Conservation (phyloP, 1,284 basidiomycete species). For the Porodaedalea pini region DNA sequence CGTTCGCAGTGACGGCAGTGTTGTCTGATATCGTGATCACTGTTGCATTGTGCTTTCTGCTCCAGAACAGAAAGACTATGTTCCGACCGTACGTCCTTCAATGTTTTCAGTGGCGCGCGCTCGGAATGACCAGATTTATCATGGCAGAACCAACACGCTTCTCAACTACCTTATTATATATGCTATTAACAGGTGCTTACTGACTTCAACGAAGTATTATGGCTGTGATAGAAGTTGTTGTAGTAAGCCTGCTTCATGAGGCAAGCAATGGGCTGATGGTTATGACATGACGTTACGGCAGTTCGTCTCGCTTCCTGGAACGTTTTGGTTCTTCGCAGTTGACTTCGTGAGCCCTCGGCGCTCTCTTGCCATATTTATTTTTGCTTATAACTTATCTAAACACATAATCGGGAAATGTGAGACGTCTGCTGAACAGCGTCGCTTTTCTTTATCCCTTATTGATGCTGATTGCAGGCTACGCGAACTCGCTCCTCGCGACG, state of each 20-base stretch:
- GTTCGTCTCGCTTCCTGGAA: constrained; percentile 37
- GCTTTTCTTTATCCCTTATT: background rate
- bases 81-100: constrained; percentile 14
- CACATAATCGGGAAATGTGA: constrained; percentile 43
- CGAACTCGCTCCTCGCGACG: constrained; percentile 43
- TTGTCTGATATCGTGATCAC: constrained; percentile 42
- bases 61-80: constrained; percentile 32
- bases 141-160: constrained; percentile 37
- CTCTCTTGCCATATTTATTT: background rate
- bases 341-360: constrained; percentile 32
- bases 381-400: background rate
- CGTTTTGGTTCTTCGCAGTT: constrained; percentile 42
- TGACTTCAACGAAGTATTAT: constrained; percentile 30
- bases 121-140: background rate
- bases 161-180: constrained; percentile 42
- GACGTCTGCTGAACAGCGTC: constrained; percentile 9
- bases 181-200: constrained; percentile 43
- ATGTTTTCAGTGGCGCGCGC: too few relatives aligned
- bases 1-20: constrained; percentile 39
- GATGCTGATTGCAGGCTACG: constrained; percentile 35
- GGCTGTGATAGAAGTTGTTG: constrained; percentile 38
- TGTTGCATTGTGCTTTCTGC: constrained; percentile 36
- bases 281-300: constrained; percentile 17
- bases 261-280: background rate
- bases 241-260: constrained; percentile 26